Evolutionary conservation across 331 rosid species (phyloP), one percentile per base, ranked within the genome.

Genomic region (Spiraea crenata): DNA sequence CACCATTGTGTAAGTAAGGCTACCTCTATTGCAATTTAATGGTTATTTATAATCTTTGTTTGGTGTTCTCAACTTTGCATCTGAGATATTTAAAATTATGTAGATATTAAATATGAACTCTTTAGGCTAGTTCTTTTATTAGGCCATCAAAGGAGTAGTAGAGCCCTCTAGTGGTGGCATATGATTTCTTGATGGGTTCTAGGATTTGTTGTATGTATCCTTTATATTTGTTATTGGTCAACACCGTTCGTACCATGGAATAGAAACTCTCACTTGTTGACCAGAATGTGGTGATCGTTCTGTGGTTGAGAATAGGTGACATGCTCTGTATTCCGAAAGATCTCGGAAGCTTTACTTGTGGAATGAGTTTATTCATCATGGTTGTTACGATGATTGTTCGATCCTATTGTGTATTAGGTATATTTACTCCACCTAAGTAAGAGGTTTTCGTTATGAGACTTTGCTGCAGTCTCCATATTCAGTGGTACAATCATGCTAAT

Each of bases 11-110:
- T 59, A 57, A 17, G 20, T 38, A 17, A n/a, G 37, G 46, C 44
- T 59, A 39, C 35, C 49, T 62, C 67, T 51, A 48, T 14, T 69
- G 51, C 17, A 52, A 52, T 52, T 10, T 39, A 25, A 65, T 2
- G n/a, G 31, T 66, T 65, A 47, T 56, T 31, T 31, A 44, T 25
- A 68, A 39, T 54, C 63, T n/a, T 37, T 39, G 16, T 1, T 35
- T 69, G 58, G 40, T 54, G 63, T 69, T 54, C 34, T 54, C 16
- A 40, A 69, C 73, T 68, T 39, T 16, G 15, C 42, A 13, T 58
- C 45, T 7, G 42, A 12, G 63, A 3, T 20, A 40, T 13, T 5
- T 41, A 8, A 20, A 54, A 14, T 59, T 20, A 3, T 54, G 42
- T 41, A 35, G 20, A 44, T 35, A 1, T 14, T 58, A 37, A 48